phyloP scores from a whole-genome alignment of 495 filamentous ascomycete species.

The Aspergillus mulundensis region DNA sequence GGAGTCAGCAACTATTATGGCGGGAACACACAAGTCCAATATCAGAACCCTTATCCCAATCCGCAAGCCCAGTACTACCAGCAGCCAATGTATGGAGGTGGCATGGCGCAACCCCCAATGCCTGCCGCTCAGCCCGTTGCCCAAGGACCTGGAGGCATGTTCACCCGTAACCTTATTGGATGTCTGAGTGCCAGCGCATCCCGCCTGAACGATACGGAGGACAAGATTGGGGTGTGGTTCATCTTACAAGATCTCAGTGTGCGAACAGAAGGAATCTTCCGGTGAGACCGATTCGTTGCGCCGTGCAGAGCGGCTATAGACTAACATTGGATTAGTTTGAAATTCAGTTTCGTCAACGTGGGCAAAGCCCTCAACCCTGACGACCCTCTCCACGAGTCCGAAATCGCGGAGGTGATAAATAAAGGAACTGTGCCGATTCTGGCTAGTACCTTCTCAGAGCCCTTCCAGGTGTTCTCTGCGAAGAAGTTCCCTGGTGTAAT shows the following conservation, averaged over 20 bases:
- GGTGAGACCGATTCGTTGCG: conserved; percentile 48
- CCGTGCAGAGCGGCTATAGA: background rate
- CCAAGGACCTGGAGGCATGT: conserved; percentile 74
- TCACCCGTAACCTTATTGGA: conserved; percentile 92
- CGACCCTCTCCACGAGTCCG: conserved; percentile 25
- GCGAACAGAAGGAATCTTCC: conserved; percentile 83
- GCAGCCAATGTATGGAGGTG: conserved; percentile 33
- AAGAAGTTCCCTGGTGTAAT: conserved; percentile 99
- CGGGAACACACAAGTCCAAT: conserved; percentile 32
- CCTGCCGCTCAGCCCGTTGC: conserved; percentile 40
- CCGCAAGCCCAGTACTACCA: conserved; percentile 39
- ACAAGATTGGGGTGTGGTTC: conserved; percentile 93
- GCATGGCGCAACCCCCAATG: conserved; percentile 35
- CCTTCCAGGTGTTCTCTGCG: conserved; percentile 90
- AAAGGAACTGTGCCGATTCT: conserved; percentile 78
- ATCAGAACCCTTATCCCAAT: conserved; percentile 41
- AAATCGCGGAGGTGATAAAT: conserved; percentile 56
- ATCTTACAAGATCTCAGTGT: conserved; percentile 95
- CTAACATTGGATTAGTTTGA: conserved; percentile 43
- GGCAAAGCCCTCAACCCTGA: conserved; percentile 41
- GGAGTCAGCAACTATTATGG: conserved; percentile 42
- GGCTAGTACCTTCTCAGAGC: conserved; percentile 80
- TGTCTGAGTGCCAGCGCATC: conserved; percentile 89
- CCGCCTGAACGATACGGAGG: conserved; percentile 73
- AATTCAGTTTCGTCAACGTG: conserved; percentile 84